Percentiles rank a stretch among this genome's conserved stretches.
Conservation (phyloP, 352 stramenopile species). For the Globisporangium canariense region DNA sequence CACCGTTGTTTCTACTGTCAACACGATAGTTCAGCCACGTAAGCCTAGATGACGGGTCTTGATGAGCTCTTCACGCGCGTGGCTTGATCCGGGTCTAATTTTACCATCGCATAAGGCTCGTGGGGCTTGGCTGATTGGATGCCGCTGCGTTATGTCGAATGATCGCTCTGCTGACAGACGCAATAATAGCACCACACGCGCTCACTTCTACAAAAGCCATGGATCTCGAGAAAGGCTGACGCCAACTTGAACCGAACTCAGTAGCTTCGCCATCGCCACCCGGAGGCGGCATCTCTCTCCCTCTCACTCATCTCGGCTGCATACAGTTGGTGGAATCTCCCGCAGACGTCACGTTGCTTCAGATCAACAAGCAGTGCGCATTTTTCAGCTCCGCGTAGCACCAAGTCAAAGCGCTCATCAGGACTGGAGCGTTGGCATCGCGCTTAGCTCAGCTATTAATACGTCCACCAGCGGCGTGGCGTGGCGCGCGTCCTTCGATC, state of each 20-base stretch:
- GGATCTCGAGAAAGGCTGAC: not conserved
- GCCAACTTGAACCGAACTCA: not conserved
- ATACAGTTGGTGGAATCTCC: not conserved
- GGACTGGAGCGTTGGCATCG: not conserved
- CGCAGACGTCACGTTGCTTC: not conserved
- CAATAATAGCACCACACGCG: conserved; percentile 1
- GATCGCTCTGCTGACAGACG: not conserved
- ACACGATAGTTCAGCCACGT: not conserved
- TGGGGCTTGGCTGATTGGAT: not conserved
- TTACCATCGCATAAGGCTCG: not conserved
- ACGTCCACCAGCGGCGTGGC: too few species aligned
- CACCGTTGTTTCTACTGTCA: not conserved
- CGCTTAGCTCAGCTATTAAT: too few species aligned
- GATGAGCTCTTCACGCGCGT: not conserved
- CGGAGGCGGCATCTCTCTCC: not conserved
- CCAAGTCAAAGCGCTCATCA: not conserved
- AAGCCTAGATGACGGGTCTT: not conserved
- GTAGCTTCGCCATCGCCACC: not conserved
- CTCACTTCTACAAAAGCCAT: not conserved
- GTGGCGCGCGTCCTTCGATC: not conserved
- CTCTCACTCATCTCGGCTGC: not conserved
- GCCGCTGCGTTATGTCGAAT: not conserved
- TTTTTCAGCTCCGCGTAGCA: not conserved
- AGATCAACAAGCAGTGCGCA: not conserved
- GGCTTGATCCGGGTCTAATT: not conserved